A percentile compares a stretch with the other conserved stretches of the same genome.
phyloP scores from a whole-genome alignment of 345 rosid species.

The Salix viminalis region DNA sequence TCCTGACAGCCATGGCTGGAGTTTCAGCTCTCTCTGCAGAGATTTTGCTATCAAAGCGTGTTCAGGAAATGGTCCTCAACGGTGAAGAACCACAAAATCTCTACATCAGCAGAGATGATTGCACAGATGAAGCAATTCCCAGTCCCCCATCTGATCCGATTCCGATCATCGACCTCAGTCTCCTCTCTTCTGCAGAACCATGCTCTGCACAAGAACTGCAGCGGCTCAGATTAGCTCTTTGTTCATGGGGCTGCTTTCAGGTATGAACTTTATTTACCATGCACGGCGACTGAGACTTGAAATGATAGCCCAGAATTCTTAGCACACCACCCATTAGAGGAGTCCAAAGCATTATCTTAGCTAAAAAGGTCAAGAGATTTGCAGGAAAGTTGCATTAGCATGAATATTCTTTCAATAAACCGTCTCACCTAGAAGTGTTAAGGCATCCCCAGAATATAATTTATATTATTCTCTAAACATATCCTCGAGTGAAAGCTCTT shows the following conservation, averaged over 20 bases:
- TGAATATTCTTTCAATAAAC: no score
- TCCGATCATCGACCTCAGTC: slow-evolving; percentile 14
- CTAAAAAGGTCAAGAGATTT: no score
- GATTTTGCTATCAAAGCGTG: slow-evolving; percentile 37
- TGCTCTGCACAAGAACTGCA: slow-evolving; percentile 15
- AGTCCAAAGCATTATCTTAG: no score
- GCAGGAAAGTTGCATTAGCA: no score
- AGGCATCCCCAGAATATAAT: no score
- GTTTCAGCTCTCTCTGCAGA: slow-evolving; percentile 17
- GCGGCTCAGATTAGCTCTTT: slow-evolving; percentile 19
- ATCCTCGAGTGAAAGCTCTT: rapidly evolving
- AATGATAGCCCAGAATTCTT: no score
- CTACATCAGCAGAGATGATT: neutral
- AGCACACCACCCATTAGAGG: no score
- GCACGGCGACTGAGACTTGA: no score
- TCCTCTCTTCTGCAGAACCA: slow-evolving; percentile 14
- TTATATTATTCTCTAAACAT: no score
- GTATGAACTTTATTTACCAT: neutral
- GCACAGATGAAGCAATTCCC: neutral
- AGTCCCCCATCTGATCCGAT: neutral
- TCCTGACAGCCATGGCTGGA: slow-evolving; percentile 22
- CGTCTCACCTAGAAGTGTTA: no score
- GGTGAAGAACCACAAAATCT: slow-evolving; percentile 22
- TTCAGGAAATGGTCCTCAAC: slow-evolving; percentile 20
- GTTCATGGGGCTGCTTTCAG: slow-evolving; percentile 27